phyloP scores from a whole-genome alignment of 2,329 filamentous ascomycete species.

The Huntiella savannae region DNA sequence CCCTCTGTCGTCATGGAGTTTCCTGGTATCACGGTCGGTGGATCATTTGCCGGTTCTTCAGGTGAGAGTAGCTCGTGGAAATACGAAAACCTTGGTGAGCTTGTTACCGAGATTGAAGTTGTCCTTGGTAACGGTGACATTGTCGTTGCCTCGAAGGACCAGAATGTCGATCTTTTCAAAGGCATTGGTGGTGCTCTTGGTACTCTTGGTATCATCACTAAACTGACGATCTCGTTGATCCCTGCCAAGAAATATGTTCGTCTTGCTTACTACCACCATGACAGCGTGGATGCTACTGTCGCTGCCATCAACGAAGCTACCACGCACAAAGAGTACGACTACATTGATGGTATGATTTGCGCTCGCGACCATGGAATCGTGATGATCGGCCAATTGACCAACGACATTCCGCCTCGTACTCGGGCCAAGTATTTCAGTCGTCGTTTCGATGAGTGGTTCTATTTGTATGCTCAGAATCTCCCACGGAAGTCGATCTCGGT shows the following conservation, averaged over 20 bases:
- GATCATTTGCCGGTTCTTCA: conserved; percentile 46
- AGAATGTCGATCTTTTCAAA: conserved; percentile 40
- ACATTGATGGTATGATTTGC: conserved; percentile 52
- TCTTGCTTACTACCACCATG: conserved; percentile 33
- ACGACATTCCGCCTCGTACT: conserved; percentile 22
- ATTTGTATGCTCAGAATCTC: conserved; percentile 40
- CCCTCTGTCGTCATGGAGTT: conserved; percentile 55
- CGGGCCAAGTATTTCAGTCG: conserved; percentile 32
- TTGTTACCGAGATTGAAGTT: conserved; percentile 43
- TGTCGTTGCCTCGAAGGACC: conserved; percentile 27
- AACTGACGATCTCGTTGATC: conserved; percentile 40
- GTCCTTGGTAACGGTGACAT: conserved; percentile 42
- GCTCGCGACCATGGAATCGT: conserved; percentile 34
- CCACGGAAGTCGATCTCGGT: conserved; percentile 17
- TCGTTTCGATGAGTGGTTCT: conserved; percentile 52
- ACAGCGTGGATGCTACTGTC: conserved; percentile 21
- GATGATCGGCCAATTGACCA: conserved; percentile 38
- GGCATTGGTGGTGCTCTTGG: conserved; percentile 48
- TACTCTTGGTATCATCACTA: conserved; percentile 45
- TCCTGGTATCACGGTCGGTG: conserved; percentile 51
- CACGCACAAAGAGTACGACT: conserved; percentile 30
- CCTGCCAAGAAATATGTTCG: conserved; percentile 36
- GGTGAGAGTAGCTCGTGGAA: conserved; percentile 52
- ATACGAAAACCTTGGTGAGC: conserved; percentile 46
- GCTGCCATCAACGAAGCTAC: conserved; percentile 27